Base-by-base conservation (phyloP, 2,329 filamentous ascomycete species). In the Verticillium longisporum region DNA sequence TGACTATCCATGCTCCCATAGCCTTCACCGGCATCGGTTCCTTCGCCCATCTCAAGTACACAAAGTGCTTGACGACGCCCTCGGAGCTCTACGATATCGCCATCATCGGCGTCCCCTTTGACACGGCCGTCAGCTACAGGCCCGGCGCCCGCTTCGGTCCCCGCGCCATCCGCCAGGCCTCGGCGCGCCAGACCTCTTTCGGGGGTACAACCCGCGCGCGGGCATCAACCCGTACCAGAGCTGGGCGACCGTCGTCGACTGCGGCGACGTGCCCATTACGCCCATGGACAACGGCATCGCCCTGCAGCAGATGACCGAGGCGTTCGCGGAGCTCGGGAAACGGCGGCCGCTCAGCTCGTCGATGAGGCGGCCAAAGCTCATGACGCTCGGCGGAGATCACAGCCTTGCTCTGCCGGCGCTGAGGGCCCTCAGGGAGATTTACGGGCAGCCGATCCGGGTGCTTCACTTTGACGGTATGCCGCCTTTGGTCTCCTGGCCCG, bases 211-310 rank as follows among this genome's bases (percentile, higher is more conserved):
- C 75, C 85, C 89, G 2, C 87, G 92, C 26, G 92, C 91, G 1
- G 83, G 82, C 45, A 83, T 97, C 66, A 97, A 97, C 74, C 92
- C 93, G 0, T 97, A 95, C 76, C 78, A 80, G 50, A 88, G 83
- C 60, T 94, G 90, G 89, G 89, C 90, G 1, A 86, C 78, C 45
- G 85, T 97, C 62, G 79, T 94, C 58, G 93, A 97, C 78, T 97
- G 93, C 73, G 93, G 93, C 56, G 93, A 97, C 72, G 92, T 97
- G 61, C 92, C 93, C 33, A 81, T 96, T 66, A 91, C 89, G 0
- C 92, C 92, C 0, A 88, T 96, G 67, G 92, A 97, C 77, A 97
- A 97, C 72, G 85, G 80, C 1, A 79, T 96, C 15, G 93, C 93
- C 0, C 78, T 93, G 60, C 79, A 82, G 55, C 93, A 97, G 75